Evolutionary conservation across 176 grass and related monocot species (phyloP), one percentile per base, ranked within the genome.

Genomic region (Luzula sylvatica): DNA sequence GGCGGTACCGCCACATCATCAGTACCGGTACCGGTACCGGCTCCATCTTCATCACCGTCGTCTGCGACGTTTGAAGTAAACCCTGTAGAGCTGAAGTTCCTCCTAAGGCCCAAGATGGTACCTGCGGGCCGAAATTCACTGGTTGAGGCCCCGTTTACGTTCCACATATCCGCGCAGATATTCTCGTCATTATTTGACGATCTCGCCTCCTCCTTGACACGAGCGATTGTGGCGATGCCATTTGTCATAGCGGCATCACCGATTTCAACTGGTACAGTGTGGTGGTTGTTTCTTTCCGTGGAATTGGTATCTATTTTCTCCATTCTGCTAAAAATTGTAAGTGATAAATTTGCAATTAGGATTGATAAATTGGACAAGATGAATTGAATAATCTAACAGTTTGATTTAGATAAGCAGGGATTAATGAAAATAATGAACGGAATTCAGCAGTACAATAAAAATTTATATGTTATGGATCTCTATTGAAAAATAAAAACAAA

Each of bases 121-220:
- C 53, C 61, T 3, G 68, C 75, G 23, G 53, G 53, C 8, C 60
- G 61, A 51, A 79, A 79, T 22, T 58, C 75, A 41, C 75, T 79
- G 4, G 68, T 79, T 17, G 68, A 45, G 13, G 75, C 67, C 12
- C 25, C 59, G 26, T 67, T 60, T n/a, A 67, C 68, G 6, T 55
- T 79, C 75, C 75, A 79, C 32, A 58, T 52, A 66, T 79, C 75
- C 42, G 47, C 59, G 42, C 47, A 38, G 41, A 66, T 53, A 21
- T 72, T n/a, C n/a, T n/a, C 59, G 64, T 65, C 48, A 25, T 64
- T 60, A 24, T 50, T 14, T 21, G 35, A 13, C 32, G 58, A 5
- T 58, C 58, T 61, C 17, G 53, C 59, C 55, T 58, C 66, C 46
- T 63, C 58, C 46, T 63, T 25, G 0, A 63, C 22, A 20, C 58